Base-by-base conservation (phyloP, 164 flowering plant species). In the Vitis rupestris region DNA sequence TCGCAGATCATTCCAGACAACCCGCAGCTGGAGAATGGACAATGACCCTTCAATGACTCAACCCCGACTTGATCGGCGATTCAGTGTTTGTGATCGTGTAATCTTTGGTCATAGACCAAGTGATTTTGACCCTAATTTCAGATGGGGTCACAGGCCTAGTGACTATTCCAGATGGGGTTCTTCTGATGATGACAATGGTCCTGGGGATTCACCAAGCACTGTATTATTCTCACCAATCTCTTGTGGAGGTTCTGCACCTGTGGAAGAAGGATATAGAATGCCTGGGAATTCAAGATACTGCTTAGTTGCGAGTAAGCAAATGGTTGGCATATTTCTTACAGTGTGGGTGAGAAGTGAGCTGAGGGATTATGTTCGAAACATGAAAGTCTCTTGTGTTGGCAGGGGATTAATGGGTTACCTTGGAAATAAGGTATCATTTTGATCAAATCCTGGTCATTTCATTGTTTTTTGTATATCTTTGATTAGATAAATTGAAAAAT, bases 331-430 rank as follows among this genome's bases (percentile, higher is more conserved):
- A 67, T 87, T 79, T 69, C 88, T 88, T 31, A 86, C 93, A 0
- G 61, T 88, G 9, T 88, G 93, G 93, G 90, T 88, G 15, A 76
- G 82, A 61, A 85, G 84, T 72, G 93, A 88, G 55, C 60, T 88
- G 70, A 76, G 87, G 61, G 90, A 86, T 67, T 72, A 80, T 76
- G 89, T 86, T 23, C 78, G 74, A 30, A 86, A 86, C 77, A 77
- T 87, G 83, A 86, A 85, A 82, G 89, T 88, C 10, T 88, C 93
- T 15, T 86, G 90, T 73, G 85, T 88, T 67, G 93, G 93, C 61
- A 81, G 93, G 81, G 93, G 93, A 66, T 73, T 88, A 75, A 88
- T 88, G 93, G 93, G 93, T 52, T 88, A 87, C 68, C 90, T 88
- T 30, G 90, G 91, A 66, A 87, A 87, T 71, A 87, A 87, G 91